phyloP scores from a whole-genome alignment of 2,329 filamentous ascomycete genomes.

The Monilinia laxa region DNA sequence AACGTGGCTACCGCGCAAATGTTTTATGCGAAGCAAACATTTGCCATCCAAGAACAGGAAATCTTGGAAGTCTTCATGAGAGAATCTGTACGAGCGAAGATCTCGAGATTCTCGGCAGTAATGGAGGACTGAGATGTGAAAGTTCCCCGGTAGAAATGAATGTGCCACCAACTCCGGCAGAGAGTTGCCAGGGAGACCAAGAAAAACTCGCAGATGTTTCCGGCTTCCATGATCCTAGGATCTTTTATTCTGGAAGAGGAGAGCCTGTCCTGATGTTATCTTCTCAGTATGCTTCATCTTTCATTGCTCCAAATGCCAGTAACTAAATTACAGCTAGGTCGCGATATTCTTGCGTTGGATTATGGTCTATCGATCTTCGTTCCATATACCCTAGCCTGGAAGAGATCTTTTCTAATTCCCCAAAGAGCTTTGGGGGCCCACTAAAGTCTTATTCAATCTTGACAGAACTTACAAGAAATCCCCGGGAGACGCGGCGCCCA shows the following conservation, averaged over 20 bases:
- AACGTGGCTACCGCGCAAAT: conserved; percentile 42
- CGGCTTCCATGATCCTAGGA: conserved; percentile 45
- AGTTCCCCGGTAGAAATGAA: conserved; percentile 39
- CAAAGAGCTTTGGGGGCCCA: conserved; percentile 32
- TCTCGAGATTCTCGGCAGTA: conserved; percentile 38
- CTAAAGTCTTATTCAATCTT: conserved; percentile 36
- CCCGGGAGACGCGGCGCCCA: conserved; percentile 37
- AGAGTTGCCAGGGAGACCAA: conserved; percentile 41
- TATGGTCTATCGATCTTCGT: conserved; percentile 35
- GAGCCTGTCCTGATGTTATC: conserved; percentile 44
- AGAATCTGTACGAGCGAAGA: conserved; percentile 40
- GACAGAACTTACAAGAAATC: conserved; percentile 44
- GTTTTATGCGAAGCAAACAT: conserved; percentile 45
- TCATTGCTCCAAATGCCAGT: conserved; percentile 27
- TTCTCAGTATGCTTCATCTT: conserved; percentile 37
- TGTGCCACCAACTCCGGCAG: conserved; percentile 44
- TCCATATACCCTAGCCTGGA: conserved; percentile 28
- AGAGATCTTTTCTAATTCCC: conserved; percentile 29
- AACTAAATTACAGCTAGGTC: conserved; percentile 28
- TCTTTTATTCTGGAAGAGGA: conserved; percentile 44
- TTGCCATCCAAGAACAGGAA: conserved; percentile 34
- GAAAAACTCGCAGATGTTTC: conserved; percentile 42
- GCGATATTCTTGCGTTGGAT: conserved; percentile 34
- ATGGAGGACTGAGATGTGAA: conserved; percentile 42
- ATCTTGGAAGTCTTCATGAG: conserved; percentile 29